Conservation (phyloP, 2,329 filamentous ascomycete genomes). For the Apiospora kogelbergensis region DNA sequence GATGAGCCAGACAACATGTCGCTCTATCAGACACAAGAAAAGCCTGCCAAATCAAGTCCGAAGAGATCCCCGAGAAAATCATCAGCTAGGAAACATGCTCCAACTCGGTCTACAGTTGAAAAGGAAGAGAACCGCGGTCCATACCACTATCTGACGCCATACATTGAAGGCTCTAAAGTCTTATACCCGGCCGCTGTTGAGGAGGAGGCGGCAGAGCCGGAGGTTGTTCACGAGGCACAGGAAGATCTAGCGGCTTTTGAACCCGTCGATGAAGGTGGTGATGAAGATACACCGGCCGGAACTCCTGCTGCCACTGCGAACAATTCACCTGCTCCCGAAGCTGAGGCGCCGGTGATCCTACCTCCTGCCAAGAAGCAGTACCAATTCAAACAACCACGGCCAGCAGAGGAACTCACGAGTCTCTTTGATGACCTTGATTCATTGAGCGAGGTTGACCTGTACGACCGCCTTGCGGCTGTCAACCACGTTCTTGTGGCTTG, state of each 20-base stretch:
- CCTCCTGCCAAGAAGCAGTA: slow-evolving; percentile 34
- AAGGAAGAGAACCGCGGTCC: slow-evolving; percentile 16
- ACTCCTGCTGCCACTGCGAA: slow-evolving; percentile 28
- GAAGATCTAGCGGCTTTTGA: slow-evolving; percentile 24
- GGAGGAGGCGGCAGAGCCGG: slow-evolving; percentile 16
- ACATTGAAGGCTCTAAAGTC: slow-evolving; percentile 23
- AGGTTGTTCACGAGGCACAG: slow-evolving; percentile 19
- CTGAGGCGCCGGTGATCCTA: slow-evolving; percentile 14
- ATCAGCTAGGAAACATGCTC: not conserved
- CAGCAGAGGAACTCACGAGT: slow-evolving; percentile 48
- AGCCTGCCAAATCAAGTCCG: not conserved
- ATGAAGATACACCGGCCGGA: slow-evolving; percentile 26
- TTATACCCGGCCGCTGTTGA: slow-evolving; percentile 24
- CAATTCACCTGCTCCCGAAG: slow-evolving; percentile 36
- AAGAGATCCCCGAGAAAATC: not conserved
- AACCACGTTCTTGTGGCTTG: slow-evolving; percentile 49
- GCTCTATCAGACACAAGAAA: not conserved
- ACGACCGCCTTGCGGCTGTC: slow-evolving; percentile 42
- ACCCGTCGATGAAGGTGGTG: slow-evolving; percentile 21
- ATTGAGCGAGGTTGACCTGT: slow-evolving; percentile 47
- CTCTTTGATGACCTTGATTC: slow-evolving; percentile 51
- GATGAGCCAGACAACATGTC: not conserved
- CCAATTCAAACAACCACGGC: slow-evolving; percentile 50
- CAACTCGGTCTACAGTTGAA: not conserved
- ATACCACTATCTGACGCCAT: slow-evolving; percentile 30